Percentiles rank a stretch among this genome's conserved stretches.
phyloP scores from a whole-genome alignment of 2,329 filamentous ascomycete genomes.

The Nigrospora oryzae region DNA sequence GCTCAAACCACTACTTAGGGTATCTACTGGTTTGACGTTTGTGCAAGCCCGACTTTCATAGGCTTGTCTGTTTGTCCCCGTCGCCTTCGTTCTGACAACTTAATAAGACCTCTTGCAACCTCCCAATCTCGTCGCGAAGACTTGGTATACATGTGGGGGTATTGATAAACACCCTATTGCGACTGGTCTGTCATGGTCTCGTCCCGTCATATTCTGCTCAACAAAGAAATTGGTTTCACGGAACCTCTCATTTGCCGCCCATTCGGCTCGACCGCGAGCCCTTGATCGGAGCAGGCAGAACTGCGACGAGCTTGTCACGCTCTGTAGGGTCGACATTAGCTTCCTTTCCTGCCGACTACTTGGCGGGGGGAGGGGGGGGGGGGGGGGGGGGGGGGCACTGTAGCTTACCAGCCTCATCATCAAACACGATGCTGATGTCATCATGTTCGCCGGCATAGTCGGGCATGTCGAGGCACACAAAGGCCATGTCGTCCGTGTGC shows the following conservation, averaged over 20 bases:
- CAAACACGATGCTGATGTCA: slow-evolving; percentile 80
- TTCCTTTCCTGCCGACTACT: no score
- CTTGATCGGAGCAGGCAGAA: slow-evolving; percentile 50
- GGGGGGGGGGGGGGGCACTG: not conserved
- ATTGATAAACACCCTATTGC: not conserved
- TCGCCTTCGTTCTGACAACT: no score
- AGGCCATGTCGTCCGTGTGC: slow-evolving; percentile 55
- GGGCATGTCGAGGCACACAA: slow-evolving; percentile 77
- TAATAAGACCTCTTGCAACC: no score
- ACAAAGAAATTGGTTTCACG: not conserved
- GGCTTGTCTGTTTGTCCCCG: no score
- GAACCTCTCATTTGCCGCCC: slow-evolving; percentile 5
- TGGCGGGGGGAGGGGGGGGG: no score
- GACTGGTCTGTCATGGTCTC: not conserved
- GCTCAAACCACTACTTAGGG: no score
- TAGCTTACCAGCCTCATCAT: slow-evolving; percentile 63
- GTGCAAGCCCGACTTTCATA: no score
- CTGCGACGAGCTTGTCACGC: slow-evolving; percentile 41
- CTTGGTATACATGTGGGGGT: not conserved
- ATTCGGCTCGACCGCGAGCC: slow-evolving; percentile 28
- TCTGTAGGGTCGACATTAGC: slow-evolving; percentile 25
- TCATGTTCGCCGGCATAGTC: slow-evolving; percentile 90
- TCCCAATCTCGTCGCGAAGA: not conserved
- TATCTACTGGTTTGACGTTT: no score
- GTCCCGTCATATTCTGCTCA: slow-evolving; percentile 1